Base-by-base conservation (phyloP, 1,139 yeast species). In the Tardiomyces blankii region DNA sequence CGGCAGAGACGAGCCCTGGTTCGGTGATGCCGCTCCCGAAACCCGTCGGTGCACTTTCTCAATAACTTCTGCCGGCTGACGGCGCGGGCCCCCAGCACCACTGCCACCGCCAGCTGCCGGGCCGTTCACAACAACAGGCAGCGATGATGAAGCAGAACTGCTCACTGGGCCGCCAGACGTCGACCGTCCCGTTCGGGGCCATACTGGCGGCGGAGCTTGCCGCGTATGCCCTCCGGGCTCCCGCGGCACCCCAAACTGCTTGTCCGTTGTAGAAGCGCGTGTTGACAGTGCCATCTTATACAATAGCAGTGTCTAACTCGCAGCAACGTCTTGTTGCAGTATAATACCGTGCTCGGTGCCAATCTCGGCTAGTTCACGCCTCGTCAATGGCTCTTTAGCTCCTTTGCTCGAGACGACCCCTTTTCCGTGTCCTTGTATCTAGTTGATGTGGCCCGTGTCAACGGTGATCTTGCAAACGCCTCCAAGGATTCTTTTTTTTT, bases 21-120 rank as follows among this genome's bases (percentile, higher is more conserved):
- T 30, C 16, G 35, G 35, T 11, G 41, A 41, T 21, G 38, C 42
- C 11, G 49, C 39, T 18, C 44, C 45, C 9, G 55, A 49, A 18
- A 54, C 44, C 18, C 59, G 44, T 14, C 54, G 46, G 19, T 54
- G 58, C 23, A 56, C 54, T 41, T 54, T 51, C 21, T 49, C 53
- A 12, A 54, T 49, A 18, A 55, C 52, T 25, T 56, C 58, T 4
- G 55, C 51, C 3, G 58, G 35, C 16, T 30, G 35, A 5, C 35
- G 35, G 25, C 25, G 25, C 25, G 25, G 25, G 4, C 25, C 35
- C 35, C 9, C 5, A n/a, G n/a, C n/a, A 11, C 16, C 35, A 11
- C 35, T 30, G 11, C n/a, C 35, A 30, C 16, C 11, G 35, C 5
- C 35, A 11, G 9, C 25, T 7, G 25, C 25, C 7, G 25, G 7